Evolutionary conservation across 306 rosid genomes (phyloP).

Genomic region (Casuarina glauca): DNA sequence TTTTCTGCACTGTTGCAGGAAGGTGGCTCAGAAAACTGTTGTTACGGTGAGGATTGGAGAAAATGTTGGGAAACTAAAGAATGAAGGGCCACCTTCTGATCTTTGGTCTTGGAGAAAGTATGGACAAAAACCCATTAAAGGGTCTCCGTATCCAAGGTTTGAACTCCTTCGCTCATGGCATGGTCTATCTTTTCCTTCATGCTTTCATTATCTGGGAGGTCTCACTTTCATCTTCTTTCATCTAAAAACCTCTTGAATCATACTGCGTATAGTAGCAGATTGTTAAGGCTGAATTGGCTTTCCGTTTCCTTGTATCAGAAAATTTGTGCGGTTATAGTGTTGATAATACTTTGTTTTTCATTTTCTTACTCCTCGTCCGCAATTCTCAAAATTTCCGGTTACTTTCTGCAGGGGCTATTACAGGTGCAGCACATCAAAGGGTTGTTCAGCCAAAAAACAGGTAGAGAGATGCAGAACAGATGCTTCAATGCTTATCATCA

Average conservation of each 20-base stretch:
- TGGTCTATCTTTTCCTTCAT: slow-evolving; percentile 10
- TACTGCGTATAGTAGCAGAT: background rate
- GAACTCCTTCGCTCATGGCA: slow-evolving; percentile 11
- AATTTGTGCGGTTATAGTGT: background rate
- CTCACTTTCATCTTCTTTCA: slow-evolving; percentile 10
- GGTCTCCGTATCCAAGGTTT: slow-evolving; percentile 95
- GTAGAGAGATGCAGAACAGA: slow-evolving; percentile 91
- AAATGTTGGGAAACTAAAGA: slow-evolving; percentile 74
- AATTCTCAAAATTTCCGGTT: slow-evolving; percentile 11
- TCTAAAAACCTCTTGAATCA: slow-evolving; percentile 1
- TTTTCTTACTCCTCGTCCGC: background rate
- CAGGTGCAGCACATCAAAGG: slow-evolving; percentile 84
- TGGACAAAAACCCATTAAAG: slow-evolving; percentile 95
- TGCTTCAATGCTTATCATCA: slow-evolving; percentile 76
- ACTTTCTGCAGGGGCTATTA: slow-evolving; percentile 70
- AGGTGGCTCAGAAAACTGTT: slow-evolving; percentile 65
- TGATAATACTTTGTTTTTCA: background rate
- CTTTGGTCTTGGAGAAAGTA: slow-evolving; percentile 98
- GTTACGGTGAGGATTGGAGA: slow-evolving; percentile 68
- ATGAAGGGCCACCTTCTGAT: slow-evolving; percentile 89
- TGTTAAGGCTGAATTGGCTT: background rate
- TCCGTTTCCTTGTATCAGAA: background rate
- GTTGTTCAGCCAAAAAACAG: slow-evolving; percentile 93
- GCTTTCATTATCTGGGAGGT: background rate
- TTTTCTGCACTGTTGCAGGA: slow-evolving; percentile 47